Base-by-base conservation (phyloP, 2,329 filamentous ascomycete species). In the Didymellaceae sp. region DNA sequence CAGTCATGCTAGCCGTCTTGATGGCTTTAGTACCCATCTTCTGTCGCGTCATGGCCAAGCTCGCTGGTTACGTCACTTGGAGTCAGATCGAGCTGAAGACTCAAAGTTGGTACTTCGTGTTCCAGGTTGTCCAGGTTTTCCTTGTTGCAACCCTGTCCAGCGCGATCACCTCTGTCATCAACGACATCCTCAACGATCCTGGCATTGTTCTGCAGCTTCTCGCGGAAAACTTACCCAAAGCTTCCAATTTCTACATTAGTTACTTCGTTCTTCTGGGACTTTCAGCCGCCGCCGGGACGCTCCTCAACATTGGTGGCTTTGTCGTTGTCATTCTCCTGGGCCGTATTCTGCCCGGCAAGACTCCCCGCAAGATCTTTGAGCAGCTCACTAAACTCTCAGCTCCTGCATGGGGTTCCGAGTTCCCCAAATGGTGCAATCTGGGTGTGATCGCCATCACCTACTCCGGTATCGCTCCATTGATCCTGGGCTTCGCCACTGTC, bases 71-170 rank as follows among this genome's bases (percentile, higher is more conserved):
- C 65, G 62, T 63, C 4, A 79, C 77, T 0, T 69, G 67, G 20
- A 73, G 75, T 26, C 74, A 78, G 43, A 74, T 78, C 10, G 78
- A 80, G 40, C 79, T 97, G 13, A 91, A 91, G 54, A 91, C 89
- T 0, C 94, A 99, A 70, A 93, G 92, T 65, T 89, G 86, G 61
- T 99, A 96, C 79, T 99, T 97, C 68, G 85, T 82, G 35, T 95
- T 95, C 78, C 90, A 94, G 73, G 85, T 97, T 32, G 82, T 97
- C n/a, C 92, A 97, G 70, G 90, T 96, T 30, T 97, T 97, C 78
- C 77, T 97, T 51, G 85, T 97, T 42, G 86, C 90, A 0, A 97
- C 93, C 0, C 62, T 97, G 28, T 82, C 89, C 5, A 91, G 90
- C 16, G 87, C 91, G 0, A 91, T 91, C 4, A 85, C 90, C 1